Evolutionary conservation across 139 green algal species (phyloP).

Genomic region (Edaphochlamys debaryana): DNA sequence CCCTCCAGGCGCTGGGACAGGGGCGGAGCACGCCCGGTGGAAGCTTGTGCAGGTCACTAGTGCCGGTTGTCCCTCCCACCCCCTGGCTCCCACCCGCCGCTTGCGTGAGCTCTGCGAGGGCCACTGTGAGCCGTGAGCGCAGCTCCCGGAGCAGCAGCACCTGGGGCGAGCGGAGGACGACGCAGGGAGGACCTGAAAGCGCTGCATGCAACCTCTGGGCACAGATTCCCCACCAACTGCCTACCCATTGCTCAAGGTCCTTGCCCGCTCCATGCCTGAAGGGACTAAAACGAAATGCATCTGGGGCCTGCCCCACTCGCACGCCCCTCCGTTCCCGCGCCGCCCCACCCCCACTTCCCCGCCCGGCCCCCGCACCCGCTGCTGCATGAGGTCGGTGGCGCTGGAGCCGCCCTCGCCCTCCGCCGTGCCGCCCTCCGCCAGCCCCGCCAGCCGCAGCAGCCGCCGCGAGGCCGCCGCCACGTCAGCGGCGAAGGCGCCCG

Average conservation of each 20-base stretch:
- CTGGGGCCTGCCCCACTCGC: too few species aligned
- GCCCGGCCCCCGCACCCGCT: slow-evolving; percentile 14
- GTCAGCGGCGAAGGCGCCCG: slow-evolving; percentile 21
- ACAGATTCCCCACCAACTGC: not conserved
- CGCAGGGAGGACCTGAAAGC: not conserved
- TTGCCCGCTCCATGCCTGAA: too few species aligned
- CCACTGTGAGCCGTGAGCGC: slow-evolving; percentile 6
- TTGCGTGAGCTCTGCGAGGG: not conserved
- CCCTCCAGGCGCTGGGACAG: too few species aligned
- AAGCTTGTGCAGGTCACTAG: too few species aligned
- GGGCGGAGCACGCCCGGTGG: too few species aligned
- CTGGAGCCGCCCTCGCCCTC: not conserved
- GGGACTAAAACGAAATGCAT: not conserved
- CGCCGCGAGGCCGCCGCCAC: not conserved
- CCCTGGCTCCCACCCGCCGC: slow-evolving; percentile 3
- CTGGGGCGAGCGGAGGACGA: not conserved
- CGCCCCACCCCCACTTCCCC: not conserved
- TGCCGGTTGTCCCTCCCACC: too few species aligned
- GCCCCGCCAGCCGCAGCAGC: not conserved
- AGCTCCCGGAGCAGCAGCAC: slow-evolving; percentile 30
- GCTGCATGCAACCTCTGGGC: not conserved
- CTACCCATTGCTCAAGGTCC: not conserved
- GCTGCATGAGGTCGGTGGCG: slow-evolving; percentile 47
- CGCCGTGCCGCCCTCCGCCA: not conserved
- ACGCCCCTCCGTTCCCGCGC: too few species aligned